Base-by-base conservation (phyloP, 1,284 basidiomycete genomes). In the Coniferiporia weirii region DNA sequence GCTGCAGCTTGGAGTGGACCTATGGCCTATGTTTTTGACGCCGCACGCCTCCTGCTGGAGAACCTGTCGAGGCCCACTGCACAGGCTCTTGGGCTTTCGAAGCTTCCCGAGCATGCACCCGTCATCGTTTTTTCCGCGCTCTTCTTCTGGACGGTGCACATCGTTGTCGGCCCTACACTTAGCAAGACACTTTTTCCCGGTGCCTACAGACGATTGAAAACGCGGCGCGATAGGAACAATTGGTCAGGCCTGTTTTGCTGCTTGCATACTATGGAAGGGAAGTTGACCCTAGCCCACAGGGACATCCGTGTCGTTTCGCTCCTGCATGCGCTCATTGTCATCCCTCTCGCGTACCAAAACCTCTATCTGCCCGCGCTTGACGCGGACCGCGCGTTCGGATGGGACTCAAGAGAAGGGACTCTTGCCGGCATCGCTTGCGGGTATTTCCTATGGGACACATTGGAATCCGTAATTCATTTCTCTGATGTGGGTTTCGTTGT, bases 361-460 rank as follows among this genome's bases (percentile, higher is more conserved):
- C 65, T 77, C 51, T 54, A 69, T 65, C 64, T 77, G 66, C 70
- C 70, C 32, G 74, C 71, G n/a, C 69, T 79, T 22, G 70, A 69
- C 10, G 66, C 69, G 19, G 79, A 85, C 65, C 75, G 76, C 52
- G 79, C 76, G 9, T 84, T 79, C 65, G 83, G 82, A 4, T 87
- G 83, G 83, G 78, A 82, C 60, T 69, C 76, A 2, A 63, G 69
- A 20, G 72, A 72, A 4, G 84, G 82, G 35, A 71, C 73, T 44
- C 71, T 80, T 0, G 74, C 77, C 64, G 81, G 79, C 34, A 73
- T 86, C 52, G 78, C 83, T 36, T 73, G 72, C 54, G 84, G 81
- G 79, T 82, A 82, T 65, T 87, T 88, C 67, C 60, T 86, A 20
- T 88, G 84, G 84, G 85, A 88, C 65, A 73, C 74, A 0, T 63